Percentiles rank a stretch among this genome's conserved stretches.
These are phyloP conservation scores for Cnidoscolus chayamansa DNA, from an alignment of 441 rosid genomes.

Conservation along the genomic window DNA sequence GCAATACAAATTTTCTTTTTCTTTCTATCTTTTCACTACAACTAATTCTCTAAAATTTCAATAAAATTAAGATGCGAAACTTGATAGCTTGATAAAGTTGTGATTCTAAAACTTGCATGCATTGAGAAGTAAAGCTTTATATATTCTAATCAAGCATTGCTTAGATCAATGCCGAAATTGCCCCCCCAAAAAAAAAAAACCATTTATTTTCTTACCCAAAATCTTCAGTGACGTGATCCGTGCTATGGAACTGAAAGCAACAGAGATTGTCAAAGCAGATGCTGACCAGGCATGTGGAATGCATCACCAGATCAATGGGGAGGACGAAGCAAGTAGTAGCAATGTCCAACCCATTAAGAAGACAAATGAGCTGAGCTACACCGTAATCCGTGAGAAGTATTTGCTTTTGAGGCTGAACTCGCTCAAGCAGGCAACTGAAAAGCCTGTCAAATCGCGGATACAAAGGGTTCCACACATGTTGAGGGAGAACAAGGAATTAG, in stretches of 20 bases:
- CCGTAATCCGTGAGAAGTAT: neutral
- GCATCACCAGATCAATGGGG: neutral
- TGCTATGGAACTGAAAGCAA: neutral
- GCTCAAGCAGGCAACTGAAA: neutral
- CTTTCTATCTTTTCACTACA: too few relatives aligned
- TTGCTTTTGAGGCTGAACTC: neutral
- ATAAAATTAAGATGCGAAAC: too few relatives aligned
- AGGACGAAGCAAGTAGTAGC: neutral
- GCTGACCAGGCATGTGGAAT: neutral
- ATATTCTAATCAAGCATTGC: too few relatives aligned
- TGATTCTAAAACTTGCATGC: too few relatives aligned
- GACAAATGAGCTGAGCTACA: neutral
- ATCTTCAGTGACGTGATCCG: neutral
- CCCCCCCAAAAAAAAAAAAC: too few relatives aligned
- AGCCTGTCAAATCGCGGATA: neutral
- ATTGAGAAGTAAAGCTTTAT: too few relatives aligned
- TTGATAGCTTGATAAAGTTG: too few relatives aligned
- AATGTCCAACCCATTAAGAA: neutral
- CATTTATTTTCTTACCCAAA: neutral
- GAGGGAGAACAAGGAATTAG: neutral
- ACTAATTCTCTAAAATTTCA: too few relatives aligned
- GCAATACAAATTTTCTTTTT: too few relatives aligned
- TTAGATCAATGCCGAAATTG: too few relatives aligned
- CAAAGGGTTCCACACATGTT: constrained; percentile 11
- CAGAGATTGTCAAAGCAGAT: neutral